Conservation (phyloP, 345 rosid genomes). For the Salix arbutifolia region DNA sequence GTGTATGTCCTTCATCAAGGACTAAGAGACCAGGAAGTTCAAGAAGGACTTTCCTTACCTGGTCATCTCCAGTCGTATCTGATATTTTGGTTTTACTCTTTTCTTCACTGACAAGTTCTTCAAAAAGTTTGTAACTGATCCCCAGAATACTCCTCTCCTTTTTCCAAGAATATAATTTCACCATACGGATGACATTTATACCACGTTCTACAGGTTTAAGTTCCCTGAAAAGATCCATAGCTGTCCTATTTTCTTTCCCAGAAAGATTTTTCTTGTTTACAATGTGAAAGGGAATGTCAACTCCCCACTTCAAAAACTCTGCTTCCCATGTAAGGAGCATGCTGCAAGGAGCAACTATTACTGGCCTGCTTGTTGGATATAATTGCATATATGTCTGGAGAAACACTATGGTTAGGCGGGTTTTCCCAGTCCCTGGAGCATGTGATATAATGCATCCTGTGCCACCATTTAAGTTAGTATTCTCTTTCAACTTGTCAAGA, state of each 20-base stretch:
- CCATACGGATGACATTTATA: constrained; percentile 27
- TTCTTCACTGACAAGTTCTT: constrained; percentile 44
- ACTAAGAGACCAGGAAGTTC: constrained; percentile 48
- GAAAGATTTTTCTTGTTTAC: constrained; percentile 44
- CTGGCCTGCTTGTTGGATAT: constrained; percentile 53
- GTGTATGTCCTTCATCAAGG: constrained; percentile 81
- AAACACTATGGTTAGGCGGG: constrained; percentile 65
- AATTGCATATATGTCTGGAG: constrained; percentile 46
- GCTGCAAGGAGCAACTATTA: constrained; percentile 65
- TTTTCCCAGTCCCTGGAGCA: constrained; percentile 86
- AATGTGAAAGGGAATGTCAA: constrained; percentile 52
- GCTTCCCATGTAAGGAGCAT: constrained; percentile 84
- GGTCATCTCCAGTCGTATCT: constrained; percentile 14
- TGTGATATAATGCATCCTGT: constrained; percentile 80
- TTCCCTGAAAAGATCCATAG: constrained; percentile 7
- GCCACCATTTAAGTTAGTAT: constrained; percentile 17
- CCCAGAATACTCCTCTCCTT: constrained; percentile 49
- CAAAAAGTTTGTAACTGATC: constrained; percentile 57
- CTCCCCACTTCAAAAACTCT: constrained; percentile 66
- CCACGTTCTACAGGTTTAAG: constrained; percentile 8
- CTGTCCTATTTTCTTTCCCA: constrained; percentile 38
- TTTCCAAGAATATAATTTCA: constrained; percentile 66
- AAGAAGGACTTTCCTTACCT: constrained; percentile 40
- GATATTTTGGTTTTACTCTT: constrained; percentile 8
- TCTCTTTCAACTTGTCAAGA: constrained; percentile 42